Evolutionary conservation across 2,329 filamentous ascomycete genomes (phyloP), one percentile per base, ranked within the genome.

Genomic region (Microthyrium microscopicum): DNA sequence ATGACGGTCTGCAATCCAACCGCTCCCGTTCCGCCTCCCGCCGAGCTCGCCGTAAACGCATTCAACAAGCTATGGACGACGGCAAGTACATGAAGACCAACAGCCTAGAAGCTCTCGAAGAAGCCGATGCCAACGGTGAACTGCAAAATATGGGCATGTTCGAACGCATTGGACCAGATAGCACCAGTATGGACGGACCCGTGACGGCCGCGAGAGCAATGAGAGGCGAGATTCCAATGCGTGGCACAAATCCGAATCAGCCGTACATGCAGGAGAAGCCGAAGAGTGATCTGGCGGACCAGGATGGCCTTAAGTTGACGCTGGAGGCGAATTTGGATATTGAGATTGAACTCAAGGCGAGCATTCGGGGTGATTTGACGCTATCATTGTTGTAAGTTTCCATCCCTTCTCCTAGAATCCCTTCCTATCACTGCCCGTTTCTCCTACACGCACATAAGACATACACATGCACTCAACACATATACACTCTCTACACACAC

Each of bases 291-390:
- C 42, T 64, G 34, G 60, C 64, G 31, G 63, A 70, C 31, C 57
- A 68, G 39, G 75, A 83, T 46, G 77, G 78, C 25, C 54, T 83
- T 49, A 74, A 74, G 51, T 55, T 85, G 49, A 68, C 74, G 24
- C 58, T 89, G 16, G 81, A 85, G 49, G 59, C 83, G 35, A 84
- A 85, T 54, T 61, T 89, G 37, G 81, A 89, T 43, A 67, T 89
- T 31, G 81, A 89, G 54, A 80, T 89, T 40, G 77, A 83, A 46
- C 66, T 89, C 40, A 89, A 89, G 64, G 81, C 81, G 15, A 76
- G 77, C 54, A 84, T 89, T 42, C 74, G 84, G 46, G 83, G 83
- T 48, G 83, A 91, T 58, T 57, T 91, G 42, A 84, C 80, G 21
- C 56, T 89, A 42, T 77, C 74, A 42, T 64, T 89, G 48, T 70